A percentile compares a stretch with the other conserved stretches of the same genome.
Conservation (phyloP, 306 rosid genomes). For the Sindora glabra region DNA sequence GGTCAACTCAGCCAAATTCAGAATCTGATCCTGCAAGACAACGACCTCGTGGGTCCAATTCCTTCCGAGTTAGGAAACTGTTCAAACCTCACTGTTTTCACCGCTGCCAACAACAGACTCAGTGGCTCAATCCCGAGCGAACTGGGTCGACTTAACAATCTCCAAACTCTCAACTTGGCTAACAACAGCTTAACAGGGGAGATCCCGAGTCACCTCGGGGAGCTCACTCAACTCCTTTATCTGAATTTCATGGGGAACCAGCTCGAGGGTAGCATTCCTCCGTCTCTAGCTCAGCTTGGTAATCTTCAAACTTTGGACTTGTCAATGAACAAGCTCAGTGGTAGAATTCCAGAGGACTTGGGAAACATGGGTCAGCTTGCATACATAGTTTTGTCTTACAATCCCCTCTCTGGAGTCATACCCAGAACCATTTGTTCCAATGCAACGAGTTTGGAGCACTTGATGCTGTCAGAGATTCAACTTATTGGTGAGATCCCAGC, state of each 20-base stretch:
- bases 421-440: slow-evolving; percentile 70
- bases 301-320: slow-evolving; percentile 72
- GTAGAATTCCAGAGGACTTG: slow-evolving; percentile 63
- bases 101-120: slow-evolving; percentile 57
- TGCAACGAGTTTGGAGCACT: slow-evolving; percentile 60
- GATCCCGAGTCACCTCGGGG: slow-evolving; percentile 70
- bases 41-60: slow-evolving; percentile 60
- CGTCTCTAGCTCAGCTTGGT: slow-evolving; percentile 44
- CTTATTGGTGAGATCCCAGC: slow-evolving; percentile 62
- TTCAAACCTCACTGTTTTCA: slow-evolving; percentile 56
- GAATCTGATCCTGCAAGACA: slow-evolving; percentile 55
- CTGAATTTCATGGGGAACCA: slow-evolving; percentile 65
- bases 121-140: slow-evolving; percentile 64
- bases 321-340: slow-evolving; percentile 60
- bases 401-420: slow-evolving; percentile 53
- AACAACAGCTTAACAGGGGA: slow-evolving; percentile 59
- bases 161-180: slow-evolving; percentile 53
- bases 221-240: slow-evolving; percentile 52
- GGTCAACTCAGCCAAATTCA: slow-evolving; percentile 47
- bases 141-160: slow-evolving; percentile 49
- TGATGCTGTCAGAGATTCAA: slow-evolving; percentile 46
- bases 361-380: slow-evolving; percentile 53
- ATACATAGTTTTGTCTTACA: slow-evolving; percentile 65
- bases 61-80: slow-evolving; percentile 79
- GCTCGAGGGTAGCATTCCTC: slow-evolving; percentile 63